Conservation (phyloP, 257 asterid species). For the Capsicum rhomboideum region DNA sequence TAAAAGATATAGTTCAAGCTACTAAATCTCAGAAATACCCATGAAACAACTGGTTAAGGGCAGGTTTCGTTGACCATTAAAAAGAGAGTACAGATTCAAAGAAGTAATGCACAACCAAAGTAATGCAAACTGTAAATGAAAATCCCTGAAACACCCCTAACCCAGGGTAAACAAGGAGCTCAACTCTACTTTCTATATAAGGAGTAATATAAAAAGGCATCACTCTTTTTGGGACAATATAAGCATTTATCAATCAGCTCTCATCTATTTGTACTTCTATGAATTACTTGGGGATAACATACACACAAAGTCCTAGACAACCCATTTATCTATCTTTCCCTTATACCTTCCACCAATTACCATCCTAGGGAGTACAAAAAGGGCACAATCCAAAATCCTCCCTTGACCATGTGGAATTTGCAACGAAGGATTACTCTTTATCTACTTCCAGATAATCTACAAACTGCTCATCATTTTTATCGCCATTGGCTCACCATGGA, state of each 20-base stretch:
- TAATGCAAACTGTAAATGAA: too few species aligned
- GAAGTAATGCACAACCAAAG: too few species aligned
- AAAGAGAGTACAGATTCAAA: too few species aligned
- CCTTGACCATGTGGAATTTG: background rate
- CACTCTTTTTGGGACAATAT: background rate
- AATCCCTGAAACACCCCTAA: too few species aligned
- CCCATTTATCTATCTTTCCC: background rate
- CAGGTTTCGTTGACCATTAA: too few species aligned
- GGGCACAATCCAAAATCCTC: background rate
- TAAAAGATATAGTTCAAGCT: too few species aligned
- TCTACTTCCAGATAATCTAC: background rate
- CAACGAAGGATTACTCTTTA: background rate
- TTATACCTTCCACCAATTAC: background rate
- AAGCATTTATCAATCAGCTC: background rate
- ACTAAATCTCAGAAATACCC: too few species aligned
- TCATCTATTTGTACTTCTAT: background rate
- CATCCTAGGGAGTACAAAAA: background rate
- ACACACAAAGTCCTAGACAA: too few species aligned
- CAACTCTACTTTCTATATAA: too few species aligned
- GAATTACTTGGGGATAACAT: background rate
- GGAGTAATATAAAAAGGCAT: background rate
- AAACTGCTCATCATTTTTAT: background rate
- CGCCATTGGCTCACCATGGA: background rate
- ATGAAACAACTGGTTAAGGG: too few species aligned
- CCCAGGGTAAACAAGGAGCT: too few species aligned